Percentiles rank a stretch among this genome's conserved stretches.
phyloP scores from a whole-genome alignment of 1,284 basidiomycete genomes.

The Heterobasidion annosum region DNA sequence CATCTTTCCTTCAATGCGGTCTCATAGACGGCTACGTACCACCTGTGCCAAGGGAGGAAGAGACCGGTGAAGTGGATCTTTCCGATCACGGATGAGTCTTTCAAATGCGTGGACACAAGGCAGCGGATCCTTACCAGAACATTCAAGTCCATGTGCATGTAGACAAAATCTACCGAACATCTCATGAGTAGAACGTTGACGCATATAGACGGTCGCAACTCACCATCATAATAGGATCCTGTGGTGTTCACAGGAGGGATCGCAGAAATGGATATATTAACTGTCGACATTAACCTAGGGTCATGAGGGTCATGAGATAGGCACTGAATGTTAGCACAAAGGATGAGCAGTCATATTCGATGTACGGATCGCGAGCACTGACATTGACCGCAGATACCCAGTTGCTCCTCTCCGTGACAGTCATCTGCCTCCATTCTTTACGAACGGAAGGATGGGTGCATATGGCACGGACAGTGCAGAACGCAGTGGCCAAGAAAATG shows the following conservation, averaged over 20 bases:
- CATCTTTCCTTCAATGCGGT: slow-evolving; percentile 22
- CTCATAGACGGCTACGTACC: slow-evolving; percentile 24
- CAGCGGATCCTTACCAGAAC: slow-evolving; percentile 10
- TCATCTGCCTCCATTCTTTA: slow-evolving; percentile 1
- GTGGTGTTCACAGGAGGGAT: slow-evolving; percentile 22
- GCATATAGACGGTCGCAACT: neutral
- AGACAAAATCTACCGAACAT: slow-evolving; percentile 20
- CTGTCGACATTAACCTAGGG: slow-evolving; percentile 15
- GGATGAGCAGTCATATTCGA: neutral
- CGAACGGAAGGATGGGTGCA: slow-evolving; percentile 2
- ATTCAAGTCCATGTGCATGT: slow-evolving; percentile 29
- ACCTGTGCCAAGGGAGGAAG: slow-evolving; percentile 31
- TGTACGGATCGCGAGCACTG: neutral
- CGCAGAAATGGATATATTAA: slow-evolving; percentile 16
- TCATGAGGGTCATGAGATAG: slow-evolving; percentile 21
- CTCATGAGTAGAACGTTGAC: neutral
- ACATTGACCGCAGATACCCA: slow-evolving; percentile 4
- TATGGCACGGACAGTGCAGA: neutral
- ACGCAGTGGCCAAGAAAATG: too few relatives aligned
- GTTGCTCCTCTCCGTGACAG: neutral
- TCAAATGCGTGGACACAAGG: neutral
- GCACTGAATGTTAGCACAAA: slow-evolving; percentile 17
- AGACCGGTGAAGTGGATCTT: slow-evolving; percentile 24
- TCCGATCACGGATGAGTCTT: neutral
- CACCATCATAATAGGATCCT: slow-evolving; percentile 25